Conservation (phyloP, 139 green algal genomes). For the Chlorella sp. region DNA sequence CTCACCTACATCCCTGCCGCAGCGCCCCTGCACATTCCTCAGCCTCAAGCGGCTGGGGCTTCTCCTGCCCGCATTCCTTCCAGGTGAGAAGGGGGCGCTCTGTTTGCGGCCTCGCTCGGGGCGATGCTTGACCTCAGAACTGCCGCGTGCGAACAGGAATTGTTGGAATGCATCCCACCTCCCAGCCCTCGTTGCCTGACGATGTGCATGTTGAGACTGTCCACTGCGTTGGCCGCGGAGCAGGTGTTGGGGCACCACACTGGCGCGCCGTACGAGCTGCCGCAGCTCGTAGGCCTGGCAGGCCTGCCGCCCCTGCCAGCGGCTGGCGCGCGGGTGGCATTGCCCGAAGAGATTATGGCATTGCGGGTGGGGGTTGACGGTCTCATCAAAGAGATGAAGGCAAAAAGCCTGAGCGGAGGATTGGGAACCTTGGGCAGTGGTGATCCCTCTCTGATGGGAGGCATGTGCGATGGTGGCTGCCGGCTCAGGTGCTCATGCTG, state of each 20-base stretch:
- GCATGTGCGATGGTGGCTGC: not conserved
- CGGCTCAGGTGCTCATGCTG: not conserved
- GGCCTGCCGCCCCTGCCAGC: slow-evolving; percentile 20
- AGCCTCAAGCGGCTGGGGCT: too few species aligned
- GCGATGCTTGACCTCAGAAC: not conserved
- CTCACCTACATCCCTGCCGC: too few species aligned
- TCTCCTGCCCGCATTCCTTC: not conserved
- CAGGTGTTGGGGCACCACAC: slow-evolving; percentile 40
- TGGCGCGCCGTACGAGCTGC: slow-evolving; percentile 30
- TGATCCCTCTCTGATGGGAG: not conserved
- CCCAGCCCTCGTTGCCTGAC: not conserved
- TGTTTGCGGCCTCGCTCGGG: not conserved
- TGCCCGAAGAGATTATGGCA: slow-evolving; percentile 24
- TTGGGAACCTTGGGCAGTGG: not conserved
- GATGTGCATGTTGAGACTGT: not conserved
- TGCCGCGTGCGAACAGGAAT: too few species aligned
- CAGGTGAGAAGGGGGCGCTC: not conserved
- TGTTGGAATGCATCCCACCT: too few species aligned
- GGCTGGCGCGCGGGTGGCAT: slow-evolving; percentile 14
- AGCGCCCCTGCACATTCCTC: too few species aligned
- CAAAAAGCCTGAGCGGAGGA: slow-evolving; percentile 1
- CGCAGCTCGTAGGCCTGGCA: not conserved
- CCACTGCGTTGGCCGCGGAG: slow-evolving; percentile 5
- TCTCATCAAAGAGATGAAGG: slow-evolving; percentile 27
- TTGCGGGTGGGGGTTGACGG: slow-evolving; percentile 43